Evolutionary conservation across 768 basidiomycete species (phyloP), one percentile per base, ranked within the genome.

Genomic region (Leccinum pellstonianum): DNA sequence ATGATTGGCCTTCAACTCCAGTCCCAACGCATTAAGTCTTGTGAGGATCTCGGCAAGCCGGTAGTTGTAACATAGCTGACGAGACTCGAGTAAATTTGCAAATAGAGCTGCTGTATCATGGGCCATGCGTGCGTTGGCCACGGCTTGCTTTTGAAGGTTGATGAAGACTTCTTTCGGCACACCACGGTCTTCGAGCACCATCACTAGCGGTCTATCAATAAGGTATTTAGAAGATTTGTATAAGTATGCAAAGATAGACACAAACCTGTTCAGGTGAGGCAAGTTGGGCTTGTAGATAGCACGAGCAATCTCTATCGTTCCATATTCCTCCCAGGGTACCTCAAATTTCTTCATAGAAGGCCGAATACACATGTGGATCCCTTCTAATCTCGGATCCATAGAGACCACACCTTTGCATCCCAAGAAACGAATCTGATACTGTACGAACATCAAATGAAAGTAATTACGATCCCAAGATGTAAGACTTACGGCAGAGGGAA

Each of bases 361-460:
- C 35, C 92, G 78, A 9, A 92, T 68, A 29, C 86, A 80, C 87
- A 94, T 89, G 17, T 79, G 80, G 52, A 86, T 82, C 0, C 85
- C 85, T 47, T 72, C 63, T 15, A 76, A 64, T 51, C 75, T 74
- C 52, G 81, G 74, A 65, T 94, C 91, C 11, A 93, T 79, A 4
- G 76, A 79, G 1, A 94, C 88, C 23, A 94, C 83, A 0, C 93
- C 93, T 71, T 95, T 95, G 73, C 80, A 91, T 19, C 90, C 92
- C 49, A 93, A 70, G 69, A 93, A 89, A 50, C 93, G 85, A 52
- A 93, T 92, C 75, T 90, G 90, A 69, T 86, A 89, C 81, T 88
- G 56, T 25, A n/a, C 35, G 59, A 49, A 14, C 38, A 55, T 46
- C 35, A 29, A 55, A 52, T 54, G 29, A 38, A 17, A 25, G 21